phyloP scores from a whole-genome alignment of 1,284 basidiomycete species.

The Cutaneotrichosporon spelunceum region DNA sequence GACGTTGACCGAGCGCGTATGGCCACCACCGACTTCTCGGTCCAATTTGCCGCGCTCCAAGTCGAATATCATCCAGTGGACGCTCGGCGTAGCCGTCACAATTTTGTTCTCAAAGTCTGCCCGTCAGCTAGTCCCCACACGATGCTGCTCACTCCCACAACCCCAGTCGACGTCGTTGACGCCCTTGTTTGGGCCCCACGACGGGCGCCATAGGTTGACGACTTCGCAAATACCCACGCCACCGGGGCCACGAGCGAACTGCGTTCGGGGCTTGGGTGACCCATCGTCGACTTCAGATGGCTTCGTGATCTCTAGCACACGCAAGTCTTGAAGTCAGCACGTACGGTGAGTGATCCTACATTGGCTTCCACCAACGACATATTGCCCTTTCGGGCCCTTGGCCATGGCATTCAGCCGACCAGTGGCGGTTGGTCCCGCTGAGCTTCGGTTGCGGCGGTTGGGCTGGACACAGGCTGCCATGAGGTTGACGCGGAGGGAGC shows the following conservation, averaged over 20 bases:
- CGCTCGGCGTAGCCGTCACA: constrained; percentile 74
- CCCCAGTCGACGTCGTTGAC: constrained; percentile 72
- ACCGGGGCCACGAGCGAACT: constrained; percentile 38
- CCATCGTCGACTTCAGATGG: constrained; percentile 11
- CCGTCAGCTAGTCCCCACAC: background rate
- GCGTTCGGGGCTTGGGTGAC: constrained; percentile 5
- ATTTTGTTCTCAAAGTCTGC: constrained; percentile 73
- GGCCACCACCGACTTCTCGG: constrained; percentile 64
- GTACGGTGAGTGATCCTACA: constrained; percentile 31
- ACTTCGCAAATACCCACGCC: constrained; percentile 44
- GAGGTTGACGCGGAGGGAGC: constrained; percentile 35
- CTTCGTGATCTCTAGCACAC: constrained; percentile 39
- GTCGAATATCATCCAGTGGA: constrained; percentile 82
- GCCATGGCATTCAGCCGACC: constrained; percentile 45
- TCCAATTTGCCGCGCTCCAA: constrained; percentile 72
- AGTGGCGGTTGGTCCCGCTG: constrained; percentile 26
- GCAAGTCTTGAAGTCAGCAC: constrained; percentile 37
- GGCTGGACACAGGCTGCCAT: constrained; percentile 19
- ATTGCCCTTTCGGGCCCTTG: constrained; percentile 40
- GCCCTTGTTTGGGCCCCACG: constrained; percentile 43
- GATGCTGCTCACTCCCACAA: constrained; percentile 60
- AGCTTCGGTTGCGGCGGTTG: constrained; percentile 11
- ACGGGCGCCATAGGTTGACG: constrained; percentile 48
- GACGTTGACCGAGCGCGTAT: constrained; percentile 70
- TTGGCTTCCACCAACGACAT: constrained; percentile 48